These are phyloP conservation scores for Fragilaria radians DNA, from an alignment of 108 stramenopile species.

Conservation along the genomic window DNA sequence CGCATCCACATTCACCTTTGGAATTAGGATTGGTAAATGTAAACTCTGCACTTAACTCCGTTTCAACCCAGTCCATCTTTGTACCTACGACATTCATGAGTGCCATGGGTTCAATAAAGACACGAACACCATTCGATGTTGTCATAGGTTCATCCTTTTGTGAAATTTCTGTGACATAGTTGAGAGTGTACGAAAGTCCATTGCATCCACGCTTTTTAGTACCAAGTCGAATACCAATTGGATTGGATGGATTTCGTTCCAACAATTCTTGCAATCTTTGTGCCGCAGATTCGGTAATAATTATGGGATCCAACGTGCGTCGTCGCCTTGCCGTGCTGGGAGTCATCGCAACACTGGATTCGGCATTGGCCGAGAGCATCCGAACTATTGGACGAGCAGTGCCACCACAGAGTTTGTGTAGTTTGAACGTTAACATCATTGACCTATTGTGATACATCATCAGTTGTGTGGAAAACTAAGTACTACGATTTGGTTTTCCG, in stretches of 20 bases:
- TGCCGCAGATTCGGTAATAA: slow-evolving; percentile 53
- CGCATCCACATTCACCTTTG: slow-evolving; percentile 99
- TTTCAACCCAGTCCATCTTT: slow-evolving; percentile 95
- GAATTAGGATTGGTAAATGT: slow-evolving; percentile 99
- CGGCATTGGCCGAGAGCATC: no score
- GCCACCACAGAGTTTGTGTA: no score
- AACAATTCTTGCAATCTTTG: slow-evolving; percentile 51
- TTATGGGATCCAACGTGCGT: slow-evolving; percentile 38
- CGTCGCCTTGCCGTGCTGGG: no score
- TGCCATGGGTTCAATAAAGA: slow-evolving; percentile 98
- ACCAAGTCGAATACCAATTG: slow-evolving; percentile 91
- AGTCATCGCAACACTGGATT: no score
- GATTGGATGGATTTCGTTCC: slow-evolving; percentile 31
- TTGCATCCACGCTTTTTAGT: slow-evolving; percentile 97
- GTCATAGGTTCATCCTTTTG: slow-evolving; percentile 54
- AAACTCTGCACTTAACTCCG: slow-evolving; percentile 94
- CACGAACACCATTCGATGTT: slow-evolving; percentile 63
- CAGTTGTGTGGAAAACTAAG: no score
- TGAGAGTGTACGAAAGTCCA: slow-evolving; percentile 96
- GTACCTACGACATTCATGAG: slow-evolving; percentile 97
- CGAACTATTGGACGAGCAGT: no score
- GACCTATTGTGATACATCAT: no score
- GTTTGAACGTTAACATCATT: no score
- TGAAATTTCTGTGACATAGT: slow-evolving; percentile 83
- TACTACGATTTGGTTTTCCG: no score